Conservation (phyloP, 805 yeast species). For the Cyberlindnera nakhonratchasimensis region DNA sequence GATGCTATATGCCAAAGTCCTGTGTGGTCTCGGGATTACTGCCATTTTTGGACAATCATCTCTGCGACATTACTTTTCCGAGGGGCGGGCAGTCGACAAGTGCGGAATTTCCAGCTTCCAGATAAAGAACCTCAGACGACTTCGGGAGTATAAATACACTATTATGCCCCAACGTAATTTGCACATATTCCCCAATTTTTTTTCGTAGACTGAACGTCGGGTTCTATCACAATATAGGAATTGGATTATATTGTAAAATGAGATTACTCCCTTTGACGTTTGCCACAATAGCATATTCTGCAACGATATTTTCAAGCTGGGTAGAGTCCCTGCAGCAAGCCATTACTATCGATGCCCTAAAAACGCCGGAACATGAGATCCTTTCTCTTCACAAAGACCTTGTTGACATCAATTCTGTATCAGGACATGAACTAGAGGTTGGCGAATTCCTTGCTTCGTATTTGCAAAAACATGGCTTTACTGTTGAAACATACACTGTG, state of each 20-base stretch:
- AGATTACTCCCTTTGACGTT: slow-evolving; percentile 9
- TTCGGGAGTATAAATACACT: too few relatives aligned
- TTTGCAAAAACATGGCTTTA: slow-evolving; percentile 37
- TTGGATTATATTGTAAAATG: slow-evolving; percentile 9
- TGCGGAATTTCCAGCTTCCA: background rate
- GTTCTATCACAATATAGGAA: too few relatives aligned
- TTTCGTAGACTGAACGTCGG: too few relatives aligned
- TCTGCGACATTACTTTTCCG: background rate
- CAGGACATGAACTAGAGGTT: slow-evolving; percentile 21
- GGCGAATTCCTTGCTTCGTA: slow-evolving; percentile 18
- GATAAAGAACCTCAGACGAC: too few relatives aligned
- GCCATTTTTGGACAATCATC: background rate
- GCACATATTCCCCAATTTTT: too few relatives aligned
- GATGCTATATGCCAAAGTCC: background rate
- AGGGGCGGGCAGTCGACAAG: background rate
- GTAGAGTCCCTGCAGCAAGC: slow-evolving; percentile 6
- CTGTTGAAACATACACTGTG: slow-evolving; percentile 45
- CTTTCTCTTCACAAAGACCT: slow-evolving; percentile 26
- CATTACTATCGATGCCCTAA: background rate
- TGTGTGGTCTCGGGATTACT: background rate
- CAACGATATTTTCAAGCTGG: slow-evolving; percentile 11
- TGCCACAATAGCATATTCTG: slow-evolving; percentile 8
- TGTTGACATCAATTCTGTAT: slow-evolving; percentile 26
- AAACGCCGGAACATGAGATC: slow-evolving; percentile 19
- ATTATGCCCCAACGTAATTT: too few relatives aligned